Evolutionary conservation across 345 rosid genomes (phyloP).

Genomic region (Tarenaya hassleriana): DNA sequence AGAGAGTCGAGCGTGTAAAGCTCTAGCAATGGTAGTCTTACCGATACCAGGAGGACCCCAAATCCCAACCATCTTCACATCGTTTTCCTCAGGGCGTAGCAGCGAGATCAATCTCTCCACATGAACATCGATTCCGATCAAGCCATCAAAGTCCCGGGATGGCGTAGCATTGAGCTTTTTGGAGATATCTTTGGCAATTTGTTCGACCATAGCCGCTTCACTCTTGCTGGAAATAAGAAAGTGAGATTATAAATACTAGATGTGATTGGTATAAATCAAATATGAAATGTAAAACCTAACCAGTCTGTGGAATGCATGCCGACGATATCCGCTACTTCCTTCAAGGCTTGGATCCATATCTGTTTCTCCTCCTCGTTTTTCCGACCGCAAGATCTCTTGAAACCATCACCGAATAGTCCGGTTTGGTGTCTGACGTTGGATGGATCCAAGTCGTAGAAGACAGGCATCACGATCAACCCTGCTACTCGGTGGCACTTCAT

Average conservation of each 20-base stretch:
- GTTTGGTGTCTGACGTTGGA: neutral
- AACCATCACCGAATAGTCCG: neutral
- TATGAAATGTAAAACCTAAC: too few relatives aligned
- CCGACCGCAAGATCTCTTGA: neutral
- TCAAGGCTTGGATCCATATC: constrained; percentile 2
- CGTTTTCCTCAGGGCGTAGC: neutral
- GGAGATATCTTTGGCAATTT: constrained; percentile 9
- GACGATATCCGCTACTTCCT: neutral
- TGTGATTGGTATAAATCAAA: too few relatives aligned
- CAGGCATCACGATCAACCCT: neutral
- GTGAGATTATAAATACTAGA: neutral
- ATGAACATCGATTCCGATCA: constrained; percentile 25
- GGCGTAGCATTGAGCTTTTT: neutral
- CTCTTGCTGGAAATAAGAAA: neutral
- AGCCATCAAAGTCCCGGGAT: neutral
- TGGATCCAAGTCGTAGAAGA: neutral
- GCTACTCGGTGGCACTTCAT: neutral
- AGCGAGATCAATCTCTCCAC: neutral
- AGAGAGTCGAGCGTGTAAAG: neutral
- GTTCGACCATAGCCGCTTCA: constrained; percentile 20
- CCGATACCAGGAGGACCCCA: too few relatives aligned
- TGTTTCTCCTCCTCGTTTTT: neutral
- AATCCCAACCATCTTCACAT: constrained; percentile 31
- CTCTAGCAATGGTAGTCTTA: constrained; percentile 38
- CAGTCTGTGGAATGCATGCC: neutral